Conservation (phyloP, 768 basidiomycete genomes). For the Phylloporus sp. region DNA sequence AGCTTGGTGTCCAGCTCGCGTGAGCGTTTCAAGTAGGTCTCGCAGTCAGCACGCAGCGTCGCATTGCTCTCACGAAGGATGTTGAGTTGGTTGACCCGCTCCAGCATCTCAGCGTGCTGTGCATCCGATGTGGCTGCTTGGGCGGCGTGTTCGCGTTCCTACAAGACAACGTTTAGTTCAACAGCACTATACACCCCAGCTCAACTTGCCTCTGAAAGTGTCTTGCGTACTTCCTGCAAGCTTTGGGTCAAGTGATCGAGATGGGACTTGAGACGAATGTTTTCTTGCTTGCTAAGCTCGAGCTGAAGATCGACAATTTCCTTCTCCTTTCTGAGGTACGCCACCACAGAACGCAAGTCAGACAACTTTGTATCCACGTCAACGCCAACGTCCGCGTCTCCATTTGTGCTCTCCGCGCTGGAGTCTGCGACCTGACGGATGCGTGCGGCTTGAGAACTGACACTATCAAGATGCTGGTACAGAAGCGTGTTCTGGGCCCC, state of each 20-base stretch:
- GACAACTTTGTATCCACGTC: constrained; percentile 62
- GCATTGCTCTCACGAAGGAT: constrained; percentile 86
- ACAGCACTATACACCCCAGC: neutral
- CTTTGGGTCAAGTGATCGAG: constrained; percentile 68
- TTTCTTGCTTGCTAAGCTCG: constrained; percentile 77
- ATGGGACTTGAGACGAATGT: constrained; percentile 65
- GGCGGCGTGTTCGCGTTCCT: constrained; percentile 82
- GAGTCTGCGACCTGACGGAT: constrained; percentile 69
- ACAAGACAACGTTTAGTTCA: constrained; percentile 2
- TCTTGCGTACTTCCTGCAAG: constrained; percentile 65
- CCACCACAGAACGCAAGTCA: constrained; percentile 73
- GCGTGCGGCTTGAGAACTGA: constrained; percentile 77
- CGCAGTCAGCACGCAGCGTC: constrained; percentile 74
- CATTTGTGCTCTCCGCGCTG: constrained; percentile 35
- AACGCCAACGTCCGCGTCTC: constrained; percentile 44
- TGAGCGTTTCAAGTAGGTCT: constrained; percentile 64
- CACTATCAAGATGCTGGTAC: constrained; percentile 80
- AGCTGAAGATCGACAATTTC: constrained; percentile 88
- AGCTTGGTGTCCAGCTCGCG: constrained; percentile 65
- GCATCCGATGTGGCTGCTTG: constrained; percentile 67
- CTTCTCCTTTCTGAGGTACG: constrained; percentile 85
- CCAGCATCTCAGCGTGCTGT: constrained; percentile 80
- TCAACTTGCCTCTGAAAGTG: constrained; percentile 61
- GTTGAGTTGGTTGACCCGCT: constrained; percentile 83
- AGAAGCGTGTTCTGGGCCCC: constrained; percentile 71